Evolutionary conservation across 768 basidiomycete genomes (phyloP), one percentile per base, ranked within the genome.

Genomic region (Tricholomella constricta): DNA sequence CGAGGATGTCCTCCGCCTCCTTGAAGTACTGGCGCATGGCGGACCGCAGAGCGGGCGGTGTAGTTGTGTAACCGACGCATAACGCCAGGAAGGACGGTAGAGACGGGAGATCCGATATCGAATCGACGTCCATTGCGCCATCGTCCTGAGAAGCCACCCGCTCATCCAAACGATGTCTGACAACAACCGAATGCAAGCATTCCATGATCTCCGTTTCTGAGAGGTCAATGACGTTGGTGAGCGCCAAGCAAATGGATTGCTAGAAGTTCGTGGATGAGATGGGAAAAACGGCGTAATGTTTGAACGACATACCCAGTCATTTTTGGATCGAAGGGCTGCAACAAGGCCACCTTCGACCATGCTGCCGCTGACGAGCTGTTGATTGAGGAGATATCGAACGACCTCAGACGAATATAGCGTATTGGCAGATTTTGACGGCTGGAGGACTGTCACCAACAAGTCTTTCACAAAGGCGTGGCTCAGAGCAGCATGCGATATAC

Each of bases 301-400:
- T 26, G 14, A 32, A 25, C 43, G 47, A 61, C 77, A 50, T 62
- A 84, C 91, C 90, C 91, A 93, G 61, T 92, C 91, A 37, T 75
- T 72, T 52, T 76, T 78, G 46, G 74, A 65, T 41, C 76, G 70
- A 29, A 93, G 66, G 2, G 74, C 73, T 8, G 72, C 71, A 32
- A 91, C 60, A 15, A 92, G 66, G 2, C 83, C 84, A 11, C 78
- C 80, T 6, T 80, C 70, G 9, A 89, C 61, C 86, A 91, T 89
- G 25, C 72, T 76, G 37, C 80, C 76, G 50, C 78, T 83, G 12
- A 90, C 78, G 2, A 79, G 72, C 3, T 76, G 69, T 46, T 71
- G 74, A 62, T 83, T 73, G 4, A 93, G 70, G n/a, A 92, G 73
- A 64, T 78, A 74, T 40, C 72, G 73, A 10, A 85, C 67, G 41